phyloP scores from a whole-genome alignment of 2,329 filamentous ascomycete species.

The Paraconiothyrium sp. region DNA sequence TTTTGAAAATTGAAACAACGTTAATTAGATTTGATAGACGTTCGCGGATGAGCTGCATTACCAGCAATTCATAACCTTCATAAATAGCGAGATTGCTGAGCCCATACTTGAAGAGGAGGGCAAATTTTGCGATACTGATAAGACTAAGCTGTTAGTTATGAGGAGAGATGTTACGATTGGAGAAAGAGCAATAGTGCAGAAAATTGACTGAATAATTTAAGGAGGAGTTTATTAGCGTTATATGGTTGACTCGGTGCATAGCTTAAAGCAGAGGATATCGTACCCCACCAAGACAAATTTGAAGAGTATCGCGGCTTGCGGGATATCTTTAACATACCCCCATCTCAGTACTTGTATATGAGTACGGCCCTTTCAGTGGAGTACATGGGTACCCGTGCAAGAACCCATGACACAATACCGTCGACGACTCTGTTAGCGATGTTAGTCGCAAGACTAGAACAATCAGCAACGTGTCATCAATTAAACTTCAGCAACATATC shows the following conservation, averaged over 20 bases:
- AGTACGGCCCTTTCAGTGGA: too few species aligned
- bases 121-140: constrained; percentile 26
- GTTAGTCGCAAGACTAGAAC: too few species aligned
- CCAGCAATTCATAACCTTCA: constrained; percentile 33
- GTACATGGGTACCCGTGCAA: too few species aligned
- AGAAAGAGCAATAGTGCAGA: neutral
- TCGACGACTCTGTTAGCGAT: too few species aligned
- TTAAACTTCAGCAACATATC: too few species aligned
- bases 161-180: constrained; percentile 19
- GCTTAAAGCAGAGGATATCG: neutral
- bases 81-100: constrained; percentile 26
- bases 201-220: neutral
- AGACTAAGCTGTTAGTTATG: constrained; percentile 29
- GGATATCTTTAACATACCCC: too few species aligned
- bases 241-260: neutral
- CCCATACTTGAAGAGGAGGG: constrained; percentile 27
- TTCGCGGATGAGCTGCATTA: constrained; percentile 31
- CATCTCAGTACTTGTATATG: too few species aligned
- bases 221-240: neutral
- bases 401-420: too few species aligned
- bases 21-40: constrained; percentile 1
- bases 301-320: too few species aligned
- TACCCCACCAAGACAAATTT: too few species aligned
- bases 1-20: neutral
- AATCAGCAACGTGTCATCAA: too few species aligned